Evolutionary conservation across 2,329 filamentous ascomycete genomes (phyloP).

Genomic region (Calonectria fujianensis): DNA sequence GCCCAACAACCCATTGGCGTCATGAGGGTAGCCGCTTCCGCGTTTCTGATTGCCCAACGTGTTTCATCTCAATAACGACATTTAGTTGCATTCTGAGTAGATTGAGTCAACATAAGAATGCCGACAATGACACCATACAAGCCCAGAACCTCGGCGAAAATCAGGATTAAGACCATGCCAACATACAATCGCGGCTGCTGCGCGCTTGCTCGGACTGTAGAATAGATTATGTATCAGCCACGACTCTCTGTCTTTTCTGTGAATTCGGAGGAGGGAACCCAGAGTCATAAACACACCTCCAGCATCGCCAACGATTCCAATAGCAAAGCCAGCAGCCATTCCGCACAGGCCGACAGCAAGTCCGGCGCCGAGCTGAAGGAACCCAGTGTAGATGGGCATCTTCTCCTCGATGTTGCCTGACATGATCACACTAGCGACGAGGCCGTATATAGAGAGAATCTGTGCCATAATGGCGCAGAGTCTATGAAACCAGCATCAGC

Average conservation of each 20-base stretch:
- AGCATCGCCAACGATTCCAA: conserved; percentile 68
- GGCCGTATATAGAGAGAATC: conserved; percentile 69
- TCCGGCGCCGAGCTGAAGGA: conserved; percentile 66
- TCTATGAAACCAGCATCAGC: conserved; percentile 45
- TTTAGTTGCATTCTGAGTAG: conserved; percentile 61
- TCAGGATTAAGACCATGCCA: conserved; percentile 69
- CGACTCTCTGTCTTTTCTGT: not conserved
- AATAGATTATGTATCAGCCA: not conserved
- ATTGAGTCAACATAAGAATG: conserved; percentile 69
- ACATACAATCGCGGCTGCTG: conserved; percentile 68
- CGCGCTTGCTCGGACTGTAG: conserved; percentile 65
- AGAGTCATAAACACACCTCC: conserved; percentile 59
- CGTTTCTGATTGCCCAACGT: not conserved
- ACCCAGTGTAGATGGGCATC: conserved; percentile 65
- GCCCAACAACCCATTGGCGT: not conserved
- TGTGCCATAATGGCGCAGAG: conserved; percentile 69
- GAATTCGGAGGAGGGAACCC: not conserved
- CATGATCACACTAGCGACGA: conserved; percentile 68
- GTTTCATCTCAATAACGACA: conserved; percentile 59
- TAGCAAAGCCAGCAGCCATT: conserved; percentile 67
- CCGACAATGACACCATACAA: conserved; percentile 69
- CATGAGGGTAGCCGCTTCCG: not conserved
- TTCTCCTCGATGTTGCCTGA: conserved; percentile 63
- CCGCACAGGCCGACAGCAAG: conserved; percentile 66
- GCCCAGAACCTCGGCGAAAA: conserved; percentile 68